Evolutionary conservation across 73 alveolate genomes (phyloP), one percentile per base, ranked within the genome.

Genomic region (Blepharisma japonicum): DNA sequence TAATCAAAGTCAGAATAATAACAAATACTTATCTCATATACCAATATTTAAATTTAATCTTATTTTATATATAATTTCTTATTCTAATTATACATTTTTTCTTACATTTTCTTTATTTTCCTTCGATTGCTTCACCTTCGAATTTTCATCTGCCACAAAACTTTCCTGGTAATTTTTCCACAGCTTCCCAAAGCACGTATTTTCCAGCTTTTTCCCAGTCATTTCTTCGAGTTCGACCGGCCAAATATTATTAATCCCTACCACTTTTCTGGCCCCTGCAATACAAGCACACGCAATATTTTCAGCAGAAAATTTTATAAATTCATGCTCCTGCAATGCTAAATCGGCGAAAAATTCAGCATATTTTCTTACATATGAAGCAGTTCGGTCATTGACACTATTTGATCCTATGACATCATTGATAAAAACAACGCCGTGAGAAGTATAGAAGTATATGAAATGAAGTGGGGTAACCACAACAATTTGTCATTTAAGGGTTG

Each of bases 281-380:
- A 87, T 74, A 6, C 82, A 56, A 9, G 83, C 88, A 14, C 87
- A 78, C 6, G 91, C 94, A 14, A 87, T 38, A n/a, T 76, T 51
- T 27, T 67, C 80, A 5, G 94, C 71, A 67, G 68, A 84, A 39
- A 83, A 82, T 79, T 70, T 4, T 21, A 68, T 54, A 71, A 87
- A 87, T 2, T 82, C 68, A 72, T 82, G 77, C 45, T 83, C 88
- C 70, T 82, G 77, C 5, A 87, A 74, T 7, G 88, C 74, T 70
- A 87, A 55, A 23, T 87, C 94, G 6, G 79, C 56, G 23, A 83
- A 79, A 74, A 87, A 83, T 50, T 79, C 94, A 8, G 94, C 88
- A 68, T 68, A 83, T 70, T 79, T 61, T 45, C 83, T 11, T 6
- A 68, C 83, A 55, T 47, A 6, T n/a, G 21, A 7, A 53, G 47